A percentile compares a stretch with the other conserved stretches of the same genome.
phyloP scores from a whole-genome alignment of 345 rosid genomes.

The Corymbia maculata region DNA sequence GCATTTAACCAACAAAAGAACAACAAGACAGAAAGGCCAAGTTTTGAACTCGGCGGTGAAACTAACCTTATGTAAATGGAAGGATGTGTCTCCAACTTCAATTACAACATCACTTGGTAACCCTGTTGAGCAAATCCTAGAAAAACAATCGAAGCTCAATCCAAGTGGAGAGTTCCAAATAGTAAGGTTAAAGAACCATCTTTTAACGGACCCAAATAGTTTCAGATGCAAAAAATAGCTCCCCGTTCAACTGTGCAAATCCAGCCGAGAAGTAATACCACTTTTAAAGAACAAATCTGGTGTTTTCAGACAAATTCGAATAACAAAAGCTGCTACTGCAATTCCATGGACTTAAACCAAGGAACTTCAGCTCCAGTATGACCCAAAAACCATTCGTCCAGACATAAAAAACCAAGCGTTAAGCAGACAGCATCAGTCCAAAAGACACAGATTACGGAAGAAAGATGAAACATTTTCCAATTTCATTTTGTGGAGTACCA shows the following conservation, averaged over 20 bases:
- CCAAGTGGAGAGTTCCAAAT: background rate
- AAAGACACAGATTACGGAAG: background rate
- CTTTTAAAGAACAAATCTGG: background rate
- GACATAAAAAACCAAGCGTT: background rate
- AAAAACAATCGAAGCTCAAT: background rate
- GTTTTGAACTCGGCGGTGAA: background rate
- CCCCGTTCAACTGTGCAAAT: background rate
- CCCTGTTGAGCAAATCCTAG: constrained; percentile 70
- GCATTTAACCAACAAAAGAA: background rate
- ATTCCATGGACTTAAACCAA: background rate
- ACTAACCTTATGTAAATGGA: constrained; percentile 80
- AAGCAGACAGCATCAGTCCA: background rate
- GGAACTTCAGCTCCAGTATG: background rate
- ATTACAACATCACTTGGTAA: constrained; percentile 68
- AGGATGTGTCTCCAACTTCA: constrained; percentile 62
- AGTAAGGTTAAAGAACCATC: background rate
- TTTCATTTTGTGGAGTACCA: background rate
- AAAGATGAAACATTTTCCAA: background rate
- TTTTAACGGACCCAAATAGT: background rate
- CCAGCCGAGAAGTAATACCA: background rate
- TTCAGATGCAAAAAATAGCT: background rate
- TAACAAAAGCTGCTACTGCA: background rate
- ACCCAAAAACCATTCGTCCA: background rate
- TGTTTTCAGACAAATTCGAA: background rate
- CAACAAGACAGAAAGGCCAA: background rate